Conservation (phyloP, 2,329 filamentous ascomycete genomes). For the Anthostomella pinea region DNA sequence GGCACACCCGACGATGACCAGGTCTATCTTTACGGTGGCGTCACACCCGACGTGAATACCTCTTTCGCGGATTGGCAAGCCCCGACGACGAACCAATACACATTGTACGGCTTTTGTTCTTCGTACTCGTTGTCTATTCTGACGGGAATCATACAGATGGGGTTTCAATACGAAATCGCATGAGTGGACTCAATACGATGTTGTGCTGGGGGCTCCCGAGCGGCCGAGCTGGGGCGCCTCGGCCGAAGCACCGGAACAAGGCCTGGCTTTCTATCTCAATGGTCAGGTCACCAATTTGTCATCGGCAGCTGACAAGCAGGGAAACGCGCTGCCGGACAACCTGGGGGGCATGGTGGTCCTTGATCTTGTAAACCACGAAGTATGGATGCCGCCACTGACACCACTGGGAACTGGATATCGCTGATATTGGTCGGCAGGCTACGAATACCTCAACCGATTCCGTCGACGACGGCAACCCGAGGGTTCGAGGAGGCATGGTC, state of each 20-base stretch:
- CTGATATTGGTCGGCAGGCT: constrained; percentile 11
- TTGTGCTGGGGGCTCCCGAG: constrained; percentile 3
- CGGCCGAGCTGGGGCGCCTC: constrained; percentile 9
- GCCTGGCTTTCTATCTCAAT: constrained; percentile 19
- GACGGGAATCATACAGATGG: constrained; percentile 4
- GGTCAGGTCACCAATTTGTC: constrained; percentile 14
- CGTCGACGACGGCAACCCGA: constrained; percentile 28
- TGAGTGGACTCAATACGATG: constrained; percentile 10
- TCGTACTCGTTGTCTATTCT: neutral
- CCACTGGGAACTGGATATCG: neutral
- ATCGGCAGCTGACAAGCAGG: neutral
- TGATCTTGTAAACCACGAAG: constrained; percentile 32
- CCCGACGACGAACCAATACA: constrained; percentile 6
- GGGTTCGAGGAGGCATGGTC: constrained; percentile 35
- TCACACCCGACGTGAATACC: constrained; percentile 7
- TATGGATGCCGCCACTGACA: neutral
- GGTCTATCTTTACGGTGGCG: constrained; percentile 8
- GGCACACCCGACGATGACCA: constrained; percentile 2
- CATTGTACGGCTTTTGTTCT: constrained; percentile 4
- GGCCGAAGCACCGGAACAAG: constrained; percentile 4
- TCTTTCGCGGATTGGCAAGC: constrained; percentile 6
- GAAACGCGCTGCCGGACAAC: constrained; percentile 4
- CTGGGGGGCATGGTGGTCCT: constrained; percentile 40
- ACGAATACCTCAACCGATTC: constrained; percentile 37
- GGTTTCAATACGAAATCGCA: constrained; percentile 7